Percentiles rank a stretch among this genome's conserved stretches.
Evolutionary conservation across 805 yeast species (phyloP).

Genomic region (Candida ovalis): DNA sequence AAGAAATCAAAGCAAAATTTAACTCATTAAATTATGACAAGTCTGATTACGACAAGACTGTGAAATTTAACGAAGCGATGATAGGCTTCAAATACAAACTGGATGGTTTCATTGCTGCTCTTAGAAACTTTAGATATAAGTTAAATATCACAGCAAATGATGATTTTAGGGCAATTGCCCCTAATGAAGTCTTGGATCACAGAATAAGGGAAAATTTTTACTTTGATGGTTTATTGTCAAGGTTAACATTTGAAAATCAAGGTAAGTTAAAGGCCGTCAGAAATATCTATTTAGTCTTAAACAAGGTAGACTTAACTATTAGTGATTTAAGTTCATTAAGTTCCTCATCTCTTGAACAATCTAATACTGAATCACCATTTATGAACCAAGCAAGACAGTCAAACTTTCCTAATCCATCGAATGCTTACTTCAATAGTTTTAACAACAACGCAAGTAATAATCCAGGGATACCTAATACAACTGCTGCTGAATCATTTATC

Average conservation of each 20-base stretch:
- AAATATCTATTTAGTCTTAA: neutral
- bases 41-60: neutral
- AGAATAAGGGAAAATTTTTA: neutral
- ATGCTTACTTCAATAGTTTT: neutral
- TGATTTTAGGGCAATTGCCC: neutral
- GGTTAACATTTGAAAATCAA: neutral
- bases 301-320: neutral
- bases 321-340: neutral
- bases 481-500: neutral
- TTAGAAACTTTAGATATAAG: slow-evolving; percentile 2
- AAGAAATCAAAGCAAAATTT: neutral
- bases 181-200: neutral
- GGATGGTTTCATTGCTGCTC: neutral
- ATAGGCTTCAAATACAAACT: neutral
- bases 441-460: neutral
- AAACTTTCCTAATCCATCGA: neutral
- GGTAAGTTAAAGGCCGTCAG: neutral
- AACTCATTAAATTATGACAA: neutral
- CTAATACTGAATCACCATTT: neutral
- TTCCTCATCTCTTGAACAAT: neutral
- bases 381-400: neutral
- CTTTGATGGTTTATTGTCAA: neutral
- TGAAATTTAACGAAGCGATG: neutral
- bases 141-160: neutral
- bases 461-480: neutral